A percentile compares a stretch with the other conserved stretches of the same genome.
These are phyloP conservation scores for Colletotrichum camelliae DNA, from an alignment of 2,329 filamentous ascomycete species.

Conservation along the genomic window DNA sequence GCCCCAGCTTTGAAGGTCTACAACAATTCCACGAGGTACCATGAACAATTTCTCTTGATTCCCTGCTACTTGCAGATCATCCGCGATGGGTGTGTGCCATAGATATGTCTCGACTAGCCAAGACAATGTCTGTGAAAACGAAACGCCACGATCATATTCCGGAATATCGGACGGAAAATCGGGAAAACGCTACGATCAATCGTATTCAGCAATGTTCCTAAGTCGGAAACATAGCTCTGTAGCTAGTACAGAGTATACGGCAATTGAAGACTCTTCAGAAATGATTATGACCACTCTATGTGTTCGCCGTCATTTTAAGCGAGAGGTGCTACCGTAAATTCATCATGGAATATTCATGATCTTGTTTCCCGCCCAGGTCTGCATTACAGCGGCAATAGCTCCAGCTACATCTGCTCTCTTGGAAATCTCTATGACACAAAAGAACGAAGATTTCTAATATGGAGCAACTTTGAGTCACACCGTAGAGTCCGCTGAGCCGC, in stretches of 20 bases:
- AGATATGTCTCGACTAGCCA: neutral
- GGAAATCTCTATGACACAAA: neutral
- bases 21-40: neutral
- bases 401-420: neutral
- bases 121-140: rapidly evolving
- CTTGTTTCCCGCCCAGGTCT: neutral
- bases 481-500: neutral
- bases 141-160: neutral
- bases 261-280: too few species aligned
- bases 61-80: neutral
- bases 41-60: rapidly evolving
- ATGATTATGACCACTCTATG: too few species aligned
- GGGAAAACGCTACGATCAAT: neutral
- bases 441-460: neutral
- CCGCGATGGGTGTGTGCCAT: neutral
- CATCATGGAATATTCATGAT: neutral
- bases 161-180: neutral
- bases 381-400: neutral
- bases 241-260: too few species aligned
- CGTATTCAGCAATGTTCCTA: neutral
- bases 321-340: neutral
- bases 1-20: neutral
- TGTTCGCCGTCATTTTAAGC: too few species aligned
- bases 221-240: too few species aligned
- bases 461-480: neutral